Conservation (phyloP, 345 rosid genomes). For the Salix dunnii region DNA sequence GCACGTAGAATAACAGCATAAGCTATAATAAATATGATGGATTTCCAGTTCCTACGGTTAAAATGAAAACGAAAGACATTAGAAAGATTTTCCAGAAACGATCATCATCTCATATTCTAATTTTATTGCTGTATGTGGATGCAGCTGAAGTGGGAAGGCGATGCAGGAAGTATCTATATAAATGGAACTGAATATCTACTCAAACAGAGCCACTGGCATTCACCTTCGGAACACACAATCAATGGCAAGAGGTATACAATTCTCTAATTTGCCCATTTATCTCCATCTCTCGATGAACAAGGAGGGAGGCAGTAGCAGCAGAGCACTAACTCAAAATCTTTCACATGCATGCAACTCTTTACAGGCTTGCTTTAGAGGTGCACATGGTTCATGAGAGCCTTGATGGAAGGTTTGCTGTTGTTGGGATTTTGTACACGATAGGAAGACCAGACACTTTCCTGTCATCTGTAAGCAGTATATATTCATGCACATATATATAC, state of each 20-base stretch:
- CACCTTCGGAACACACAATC: constrained; percentile 58
- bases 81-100: no score
- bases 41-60: neutral
- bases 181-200: constrained; percentile 47
- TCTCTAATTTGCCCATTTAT: neutral
- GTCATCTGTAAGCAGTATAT: constrained; percentile 31
- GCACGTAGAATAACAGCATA: neutral
- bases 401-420: constrained; percentile 56
- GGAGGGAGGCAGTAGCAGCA: neutral
- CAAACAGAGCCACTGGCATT: constrained; percentile 58
- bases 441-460: constrained; percentile 72
- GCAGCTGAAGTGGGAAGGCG: constrained; percentile 51
- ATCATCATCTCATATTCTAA: neutral
- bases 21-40: no score
- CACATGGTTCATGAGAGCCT: constrained; percentile 76
- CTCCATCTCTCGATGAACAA: neutral
- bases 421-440: constrained; percentile 62
- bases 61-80: neutral
- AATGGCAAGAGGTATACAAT: constrained; percentile 38
- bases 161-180: constrained; percentile 40
- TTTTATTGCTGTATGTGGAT: constrained; percentile 6
- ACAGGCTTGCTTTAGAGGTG: constrained; percentile 55
- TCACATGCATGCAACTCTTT: neutral
- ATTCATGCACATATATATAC: rapidly evolving
- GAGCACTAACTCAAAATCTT: neutral